phyloP scores from a whole-genome alignment of 2,329 filamentous ascomycete species.

The Fusarium longipes region DNA sequence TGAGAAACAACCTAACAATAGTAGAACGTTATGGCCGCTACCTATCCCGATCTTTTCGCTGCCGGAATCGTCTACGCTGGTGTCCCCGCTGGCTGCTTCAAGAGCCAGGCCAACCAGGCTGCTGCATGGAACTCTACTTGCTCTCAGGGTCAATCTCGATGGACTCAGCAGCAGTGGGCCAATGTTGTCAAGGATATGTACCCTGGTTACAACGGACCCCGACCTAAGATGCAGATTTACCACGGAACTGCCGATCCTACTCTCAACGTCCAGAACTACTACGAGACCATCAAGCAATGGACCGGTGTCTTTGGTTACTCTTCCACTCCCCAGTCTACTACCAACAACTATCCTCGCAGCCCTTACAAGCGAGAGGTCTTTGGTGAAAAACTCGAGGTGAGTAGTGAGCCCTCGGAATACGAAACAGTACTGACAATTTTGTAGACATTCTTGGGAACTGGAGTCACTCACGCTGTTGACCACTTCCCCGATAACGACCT shows the following conservation, averaged over 20 bases:
- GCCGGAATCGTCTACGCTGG: constrained; percentile 19
- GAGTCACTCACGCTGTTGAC: neutral
- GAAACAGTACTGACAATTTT: neutral
- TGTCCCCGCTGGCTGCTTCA: constrained; percentile 15
- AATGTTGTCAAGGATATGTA: constrained; percentile 26
- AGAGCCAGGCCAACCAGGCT: constrained; percentile 8
- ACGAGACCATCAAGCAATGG: constrained; percentile 24
- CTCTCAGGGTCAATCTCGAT: constrained; percentile 3
- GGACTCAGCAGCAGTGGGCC: constrained; percentile 15
- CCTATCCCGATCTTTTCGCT: constrained; percentile 11
- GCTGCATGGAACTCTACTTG: constrained; percentile 19
- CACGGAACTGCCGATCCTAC: constrained; percentile 12
- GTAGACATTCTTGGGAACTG: constrained; percentile 10
- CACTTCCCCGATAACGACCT: constrained; percentile 22
- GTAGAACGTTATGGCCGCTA: constrained; percentile 19
- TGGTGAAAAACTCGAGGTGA: constrained; percentile 18
- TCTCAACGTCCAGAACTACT: constrained; percentile 20
- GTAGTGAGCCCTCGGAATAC: accelerated
- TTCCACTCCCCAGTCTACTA: constrained; percentile 4
- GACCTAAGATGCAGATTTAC: constrained; percentile 22
- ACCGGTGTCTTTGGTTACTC: constrained; percentile 19
- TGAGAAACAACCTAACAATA: accelerated
- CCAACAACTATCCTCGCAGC: constrained; percentile 14
- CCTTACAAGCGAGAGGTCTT: constrained; percentile 17
- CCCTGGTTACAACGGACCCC: constrained; percentile 14